A percentile compares a stretch with the other conserved stretches of the same genome.
phyloP scores from a whole-genome alignment of 495 filamentous ascomycete species.

The Penicillium dipodomyicola region DNA sequence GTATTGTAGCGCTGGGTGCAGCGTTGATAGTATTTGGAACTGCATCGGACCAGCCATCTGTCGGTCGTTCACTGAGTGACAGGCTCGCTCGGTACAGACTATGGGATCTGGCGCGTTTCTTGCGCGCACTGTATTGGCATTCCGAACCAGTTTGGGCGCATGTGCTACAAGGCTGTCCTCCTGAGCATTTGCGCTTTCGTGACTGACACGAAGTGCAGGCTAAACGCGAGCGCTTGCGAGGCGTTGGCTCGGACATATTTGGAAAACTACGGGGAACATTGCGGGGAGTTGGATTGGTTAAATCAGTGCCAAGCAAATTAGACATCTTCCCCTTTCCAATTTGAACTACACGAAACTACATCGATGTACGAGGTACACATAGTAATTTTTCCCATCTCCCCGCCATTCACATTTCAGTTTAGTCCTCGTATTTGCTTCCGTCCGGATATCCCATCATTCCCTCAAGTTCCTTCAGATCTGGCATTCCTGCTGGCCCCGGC shows the following conservation, averaged over 20 bases:
- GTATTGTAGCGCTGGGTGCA: constrained; percentile 12
- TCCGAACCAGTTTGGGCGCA: constrained; percentile 48
- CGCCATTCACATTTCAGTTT: background rate
- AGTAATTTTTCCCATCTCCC: background rate
- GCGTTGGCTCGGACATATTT: constrained; percentile 34
- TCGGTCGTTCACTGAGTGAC: constrained; percentile 16
- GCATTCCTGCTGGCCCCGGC: constrained; percentile 40
- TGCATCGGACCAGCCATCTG: constrained; percentile 17
- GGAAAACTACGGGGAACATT: constrained; percentile 12
- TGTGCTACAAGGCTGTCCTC: constrained; percentile 49
- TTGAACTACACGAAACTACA: background rate
- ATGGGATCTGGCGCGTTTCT: constrained; percentile 28
- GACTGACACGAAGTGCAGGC: constrained; percentile 53
- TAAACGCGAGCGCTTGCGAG: constrained; percentile 44
- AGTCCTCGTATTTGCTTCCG: constrained; percentile 29
- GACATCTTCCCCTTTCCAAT: background rate
- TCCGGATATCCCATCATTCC: constrained; percentile 31
- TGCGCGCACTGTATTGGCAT: constrained; percentile 47
- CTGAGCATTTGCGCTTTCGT: constrained; percentile 56
- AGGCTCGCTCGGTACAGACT: constrained; percentile 15
- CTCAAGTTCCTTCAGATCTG: constrained; percentile 32
- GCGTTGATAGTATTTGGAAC: constrained; percentile 1
- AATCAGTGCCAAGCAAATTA: constrained; percentile 14
- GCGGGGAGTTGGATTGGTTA: constrained; percentile 5
- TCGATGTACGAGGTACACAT: background rate